These are phyloP conservation scores for Diaporthe capsici DNA, from an alignment of 2,329 filamentous ascomycete species.

Conservation along the genomic window DNA sequence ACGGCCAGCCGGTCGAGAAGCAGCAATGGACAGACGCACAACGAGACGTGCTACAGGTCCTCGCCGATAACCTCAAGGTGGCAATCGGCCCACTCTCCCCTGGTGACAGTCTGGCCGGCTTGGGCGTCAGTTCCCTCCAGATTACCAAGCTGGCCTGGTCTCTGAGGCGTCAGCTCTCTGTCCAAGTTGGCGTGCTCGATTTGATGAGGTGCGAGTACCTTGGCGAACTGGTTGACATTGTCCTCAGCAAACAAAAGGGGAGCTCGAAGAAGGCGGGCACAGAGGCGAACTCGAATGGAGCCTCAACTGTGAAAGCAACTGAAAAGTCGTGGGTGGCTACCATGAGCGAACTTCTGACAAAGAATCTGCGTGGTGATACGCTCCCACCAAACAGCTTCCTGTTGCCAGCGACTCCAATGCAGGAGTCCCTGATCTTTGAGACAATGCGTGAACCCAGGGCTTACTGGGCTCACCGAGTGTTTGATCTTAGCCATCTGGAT, in stretches of 20 bases:
- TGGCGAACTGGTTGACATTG: conserved; percentile 44
- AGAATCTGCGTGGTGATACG: conserved; percentile 39
- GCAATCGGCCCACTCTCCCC: conserved; percentile 39
- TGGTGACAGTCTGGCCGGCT: conserved; percentile 44
- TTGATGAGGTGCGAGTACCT: conserved; percentile 46
- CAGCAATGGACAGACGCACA: conserved; percentile 38
- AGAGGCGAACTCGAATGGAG: not conserved
- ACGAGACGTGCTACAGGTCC: conserved; percentile 38
- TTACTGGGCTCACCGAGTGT: conserved; percentile 57
- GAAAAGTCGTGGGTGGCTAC: conserved; percentile 40
- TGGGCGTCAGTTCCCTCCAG: conserved; percentile 46
- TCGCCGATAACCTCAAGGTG: conserved; percentile 40
- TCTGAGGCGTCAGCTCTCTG: conserved; percentile 42
- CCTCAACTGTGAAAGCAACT: not conserved
- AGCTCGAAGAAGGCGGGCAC: not conserved
- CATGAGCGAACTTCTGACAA: conserved; percentile 38
- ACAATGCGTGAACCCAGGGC: conserved; percentile 53
- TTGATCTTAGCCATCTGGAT: conserved; percentile 47
- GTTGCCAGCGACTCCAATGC: conserved; percentile 52
- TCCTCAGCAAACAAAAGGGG: conserved; percentile 30
- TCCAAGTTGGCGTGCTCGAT: conserved; percentile 44
- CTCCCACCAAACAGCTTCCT: conserved; percentile 43
- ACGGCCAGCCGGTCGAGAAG: conserved; percentile 18
- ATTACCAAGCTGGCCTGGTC: conserved; percentile 46
- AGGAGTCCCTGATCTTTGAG: conserved; percentile 56